Evolutionary conservation across 2,329 filamentous ascomycete species (phyloP).

Genomic region (Aspergillus japonicus): DNA sequence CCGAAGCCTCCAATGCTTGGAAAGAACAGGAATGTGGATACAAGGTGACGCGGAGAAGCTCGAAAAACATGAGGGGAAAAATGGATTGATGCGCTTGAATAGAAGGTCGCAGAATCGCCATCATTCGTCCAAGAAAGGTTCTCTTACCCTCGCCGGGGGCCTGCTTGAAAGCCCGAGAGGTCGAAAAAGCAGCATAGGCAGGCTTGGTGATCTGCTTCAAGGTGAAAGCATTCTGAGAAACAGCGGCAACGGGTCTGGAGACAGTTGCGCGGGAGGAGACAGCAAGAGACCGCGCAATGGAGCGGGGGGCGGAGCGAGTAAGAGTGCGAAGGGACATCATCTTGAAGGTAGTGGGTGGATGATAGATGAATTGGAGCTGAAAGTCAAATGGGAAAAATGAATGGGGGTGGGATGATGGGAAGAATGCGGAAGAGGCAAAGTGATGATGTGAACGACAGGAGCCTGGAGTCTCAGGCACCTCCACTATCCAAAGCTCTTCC

Average conservation of each 20-base stretch:
- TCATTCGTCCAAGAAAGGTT: not conserved
- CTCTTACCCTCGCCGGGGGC: slow-evolving; percentile 48
- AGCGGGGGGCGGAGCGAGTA: slow-evolving; percentile 66
- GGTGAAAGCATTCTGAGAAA: slow-evolving; percentile 53
- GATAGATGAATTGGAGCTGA: slow-evolving; percentile 21
- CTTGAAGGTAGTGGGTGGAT: slow-evolving; percentile 13
- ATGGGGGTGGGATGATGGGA: slow-evolving; percentile 15
- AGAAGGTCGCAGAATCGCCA: too few species aligned
- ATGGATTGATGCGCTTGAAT: not conserved
- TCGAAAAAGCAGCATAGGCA: slow-evolving; percentile 49
- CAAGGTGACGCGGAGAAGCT: not conserved
- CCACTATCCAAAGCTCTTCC: slow-evolving; percentile 20
- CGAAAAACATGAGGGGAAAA: not conserved
- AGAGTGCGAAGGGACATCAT: slow-evolving; percentile 71
- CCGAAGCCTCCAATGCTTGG: not conserved
- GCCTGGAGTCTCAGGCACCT: not conserved
- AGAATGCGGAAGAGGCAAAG: slow-evolving; percentile 14
- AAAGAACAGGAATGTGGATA: not conserved
- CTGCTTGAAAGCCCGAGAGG: slow-evolving; percentile 42
- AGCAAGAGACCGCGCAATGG: slow-evolving; percentile 57
- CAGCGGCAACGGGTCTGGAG: slow-evolving; percentile 48
- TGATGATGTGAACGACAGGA: slow-evolving; percentile 28
- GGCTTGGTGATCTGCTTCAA: slow-evolving; percentile 46
- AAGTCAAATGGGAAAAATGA: slow-evolving; percentile 10
- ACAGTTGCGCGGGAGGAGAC: slow-evolving; percentile 48